Evolutionary conservation across 2,329 filamentous ascomycete genomes (phyloP), one percentile per base, ranked within the genome.

Genomic region (Phyllosticta citriasiana): DNA sequence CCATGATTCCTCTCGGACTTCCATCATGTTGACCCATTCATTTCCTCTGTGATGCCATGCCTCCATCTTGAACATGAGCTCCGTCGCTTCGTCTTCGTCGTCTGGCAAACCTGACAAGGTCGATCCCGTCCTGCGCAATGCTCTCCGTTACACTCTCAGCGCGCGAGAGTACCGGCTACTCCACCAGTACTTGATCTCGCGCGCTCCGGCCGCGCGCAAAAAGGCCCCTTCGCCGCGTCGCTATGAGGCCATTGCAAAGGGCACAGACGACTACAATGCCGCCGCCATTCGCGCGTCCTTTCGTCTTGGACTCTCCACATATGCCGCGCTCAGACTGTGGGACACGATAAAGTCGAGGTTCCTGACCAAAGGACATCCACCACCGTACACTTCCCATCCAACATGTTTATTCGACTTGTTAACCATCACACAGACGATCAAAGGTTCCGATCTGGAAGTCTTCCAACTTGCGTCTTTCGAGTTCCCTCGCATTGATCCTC

Each of bases 141-240:
- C 90, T 53, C 80, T 97, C 63, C 87, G 91, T 66, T 92, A 96
- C 75, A 94, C 89, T 62, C 74, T 86, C 59, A 91, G 92, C 71
- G 86, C 90, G 52, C 85, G 87, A 73, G 92, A 97, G 73, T 97
- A 97, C 74, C 87, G 89, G 66, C 78, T 87, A 1, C 82, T 97
- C 19, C 91, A 96, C 74, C 87, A 88, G 69, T 91, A 92, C 70
- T 82, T 96, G 59, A 81, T 94, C 57, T 91, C 89, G 63, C 85
- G 87, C 55, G 87, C 89, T 4, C 75, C 79, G 77, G 74, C 81
- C 68, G 73, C 88, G 69, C 75, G 83, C 77, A 81, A 79, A 64
- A 77, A 76, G 64, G 73, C 80, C 2, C 78, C 78, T 14, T 73
- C 76, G 19, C 82, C 83, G 4, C 72, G 75, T 33, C 71, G 72